Conservation (phyloP, 108 stramenopile species). For the Pseudonitzschia multistriata region DNA sequence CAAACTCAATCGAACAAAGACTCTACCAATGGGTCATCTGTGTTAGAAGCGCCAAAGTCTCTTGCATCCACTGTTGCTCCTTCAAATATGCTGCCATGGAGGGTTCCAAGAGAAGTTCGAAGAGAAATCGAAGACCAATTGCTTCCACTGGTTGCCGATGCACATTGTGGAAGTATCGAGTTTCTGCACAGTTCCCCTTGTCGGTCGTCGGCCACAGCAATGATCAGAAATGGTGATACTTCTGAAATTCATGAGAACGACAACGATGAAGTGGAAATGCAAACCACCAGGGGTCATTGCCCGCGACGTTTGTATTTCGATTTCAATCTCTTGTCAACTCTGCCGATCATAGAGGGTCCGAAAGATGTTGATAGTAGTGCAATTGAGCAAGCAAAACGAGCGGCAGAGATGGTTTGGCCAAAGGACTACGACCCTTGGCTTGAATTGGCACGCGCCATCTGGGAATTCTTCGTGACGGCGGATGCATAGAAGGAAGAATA, state of each 20-base stretch:
- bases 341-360: conserved; percentile 15
- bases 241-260: background rate
- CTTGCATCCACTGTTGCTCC: background rate
- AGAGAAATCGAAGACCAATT: conserved; percentile 34
- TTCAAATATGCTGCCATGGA: conserved; percentile 17
- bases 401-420: background rate
- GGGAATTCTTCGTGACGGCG: background rate
- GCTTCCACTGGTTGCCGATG: conserved; percentile 27
- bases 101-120: conserved; percentile 29
- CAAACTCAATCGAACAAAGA: background rate
- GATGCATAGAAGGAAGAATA: background rate
- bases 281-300: background rate
- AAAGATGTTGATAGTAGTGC: background rate
- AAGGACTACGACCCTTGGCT: conserved; percentile 5
- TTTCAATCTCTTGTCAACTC: conserved; percentile 46
- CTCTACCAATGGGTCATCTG: conserved; percentile 1
- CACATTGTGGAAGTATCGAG: conserved; percentile 45
- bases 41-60: background rate
- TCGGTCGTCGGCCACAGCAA: background rate
- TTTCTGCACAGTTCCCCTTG: conserved; percentile 14
- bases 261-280: background rate
- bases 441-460: conserved; percentile 4
- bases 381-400: background rate
- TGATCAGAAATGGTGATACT: background rate
- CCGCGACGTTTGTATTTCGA: conserved; percentile 39